phyloP scores from a whole-genome alignment of 1,139 yeast genomes.

The Sugiyamaella neomexicana region DNA sequence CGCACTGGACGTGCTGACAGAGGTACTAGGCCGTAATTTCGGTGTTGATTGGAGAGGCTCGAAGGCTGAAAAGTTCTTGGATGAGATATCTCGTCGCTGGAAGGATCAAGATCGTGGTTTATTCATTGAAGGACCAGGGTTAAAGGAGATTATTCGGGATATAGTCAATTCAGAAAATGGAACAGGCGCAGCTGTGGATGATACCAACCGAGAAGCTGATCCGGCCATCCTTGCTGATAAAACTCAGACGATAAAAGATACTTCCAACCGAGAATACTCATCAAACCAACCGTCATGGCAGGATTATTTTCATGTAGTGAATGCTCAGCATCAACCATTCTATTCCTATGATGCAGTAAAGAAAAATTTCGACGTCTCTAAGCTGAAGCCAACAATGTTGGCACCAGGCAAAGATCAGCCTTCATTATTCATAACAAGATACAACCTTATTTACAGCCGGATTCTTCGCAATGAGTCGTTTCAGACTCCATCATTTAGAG shows the following conservation, averaged over 20 bases:
- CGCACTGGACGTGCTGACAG: slow-evolving; percentile 73
- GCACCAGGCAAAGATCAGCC: slow-evolving; percentile 18
- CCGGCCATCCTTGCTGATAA: slow-evolving; percentile 6
- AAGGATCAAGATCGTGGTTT: slow-evolving; percentile 84
- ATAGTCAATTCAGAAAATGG: slow-evolving; percentile 28
- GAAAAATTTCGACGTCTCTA: slow-evolving; percentile 56
- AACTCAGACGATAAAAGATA: not conserved
- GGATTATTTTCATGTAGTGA: slow-evolving; percentile 67
- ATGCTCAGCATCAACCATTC: slow-evolving; percentile 65
- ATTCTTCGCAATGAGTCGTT: slow-evolving; percentile 74
- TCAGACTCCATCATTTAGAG: slow-evolving; percentile 48
- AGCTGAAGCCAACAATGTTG: slow-evolving; percentile 35
- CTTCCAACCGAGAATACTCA: slow-evolving; percentile 28
- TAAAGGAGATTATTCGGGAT: slow-evolving; percentile 64
- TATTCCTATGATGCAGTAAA: slow-evolving; percentile 64
- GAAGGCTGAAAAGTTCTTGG: slow-evolving; percentile 66
- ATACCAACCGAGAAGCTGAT: not conserved
- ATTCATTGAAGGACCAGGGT: slow-evolving; percentile 75
- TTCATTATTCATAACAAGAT: slow-evolving; percentile 49
- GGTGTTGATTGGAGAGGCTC: slow-evolving; percentile 86
- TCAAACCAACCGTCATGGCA: slow-evolving; percentile 48
- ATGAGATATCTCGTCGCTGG: slow-evolving; percentile 81
- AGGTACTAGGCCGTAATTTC: slow-evolving; percentile 67
- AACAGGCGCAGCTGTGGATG: not conserved
- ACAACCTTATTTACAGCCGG: slow-evolving; percentile 64